Evolutionary conservation across 257 asterid species (phyloP).

Genomic region (Nicotiana obtusifolia): DNA sequence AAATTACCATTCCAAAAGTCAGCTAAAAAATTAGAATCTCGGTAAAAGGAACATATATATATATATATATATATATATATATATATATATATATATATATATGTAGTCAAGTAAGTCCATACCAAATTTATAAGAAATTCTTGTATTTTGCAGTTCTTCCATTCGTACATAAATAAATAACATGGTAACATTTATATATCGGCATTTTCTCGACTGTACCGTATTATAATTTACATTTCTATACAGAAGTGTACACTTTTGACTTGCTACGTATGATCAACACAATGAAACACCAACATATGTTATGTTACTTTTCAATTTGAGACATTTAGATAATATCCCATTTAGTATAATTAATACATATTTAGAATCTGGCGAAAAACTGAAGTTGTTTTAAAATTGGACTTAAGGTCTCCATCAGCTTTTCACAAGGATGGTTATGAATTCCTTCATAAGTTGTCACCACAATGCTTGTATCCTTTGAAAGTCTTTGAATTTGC

Average conservation of each 20-base stretch:
- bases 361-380: constrained; percentile 60
- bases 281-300: background rate
- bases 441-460: constrained; percentile 92
- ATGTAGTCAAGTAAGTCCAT: background rate
- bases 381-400: constrained; percentile 92
- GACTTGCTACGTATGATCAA: background rate
- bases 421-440: constrained; percentile 88
- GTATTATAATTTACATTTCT: constrained; percentile 4
- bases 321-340: constrained; percentile 4
- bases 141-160: background rate
- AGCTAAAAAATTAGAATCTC: background rate
- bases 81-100: no score
- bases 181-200: background rate
- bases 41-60: background rate
- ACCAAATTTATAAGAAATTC: background rate
- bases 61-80: no score
- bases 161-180: background rate
- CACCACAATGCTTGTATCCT: constrained; percentile 71
- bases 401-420: constrained; percentile 88
- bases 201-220: background rate
- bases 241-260: background rate
- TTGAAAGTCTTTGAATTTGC: constrained; percentile 81
- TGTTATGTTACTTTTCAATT: background rate
- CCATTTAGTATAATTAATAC: background rate
- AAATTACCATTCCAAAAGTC: background rate